Conservation (phyloP, 1,284 basidiomycete genomes). For the Cryptococcus wingfieldii region DNA sequence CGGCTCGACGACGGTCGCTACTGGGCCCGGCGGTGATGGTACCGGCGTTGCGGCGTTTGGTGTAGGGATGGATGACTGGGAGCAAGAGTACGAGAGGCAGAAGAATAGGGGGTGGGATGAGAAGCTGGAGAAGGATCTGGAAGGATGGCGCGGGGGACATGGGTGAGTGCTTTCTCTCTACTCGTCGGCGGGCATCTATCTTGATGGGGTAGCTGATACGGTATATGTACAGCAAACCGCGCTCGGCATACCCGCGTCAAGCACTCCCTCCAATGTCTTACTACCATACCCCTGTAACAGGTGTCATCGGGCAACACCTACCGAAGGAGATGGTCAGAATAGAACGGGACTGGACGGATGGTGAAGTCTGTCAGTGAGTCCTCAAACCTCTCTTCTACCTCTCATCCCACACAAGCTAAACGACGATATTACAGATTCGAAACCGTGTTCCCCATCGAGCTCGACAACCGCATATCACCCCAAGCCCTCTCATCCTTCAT, state of each 20-base stretch:
- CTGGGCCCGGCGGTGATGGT: no score
- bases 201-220: neutral
- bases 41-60: neutral
- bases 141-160: conserved; percentile 42
- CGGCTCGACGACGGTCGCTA: no score
- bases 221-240: conserved; percentile 6
- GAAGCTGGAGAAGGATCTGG: conserved; percentile 36
- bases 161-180: conserved; percentile 26
- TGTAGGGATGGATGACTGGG: conserved; percentile 22
- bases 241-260: conserved; percentile 14
- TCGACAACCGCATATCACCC: conserved; percentile 49
- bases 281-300: conserved; percentile 14
- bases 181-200: neutral
- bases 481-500: conserved; percentile 43
- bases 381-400: neutral
- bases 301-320: conserved; percentile 36
- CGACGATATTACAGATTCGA: conserved; percentile 38
- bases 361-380: conserved; percentile 48
- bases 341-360: conserved; percentile 50
- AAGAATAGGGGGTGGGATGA: conserved; percentile 22
- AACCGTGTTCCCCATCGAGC: conserved; percentile 48
- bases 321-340: conserved; percentile 50
- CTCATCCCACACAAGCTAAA: neutral
- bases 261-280: conserved; percentile 13
- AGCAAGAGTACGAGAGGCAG: conserved; percentile 22